These are phyloP conservation scores for Septoria linicola DNA, from an alignment of 2,329 filamentous ascomycete genomes.

Conservation along the genomic window DNA sequence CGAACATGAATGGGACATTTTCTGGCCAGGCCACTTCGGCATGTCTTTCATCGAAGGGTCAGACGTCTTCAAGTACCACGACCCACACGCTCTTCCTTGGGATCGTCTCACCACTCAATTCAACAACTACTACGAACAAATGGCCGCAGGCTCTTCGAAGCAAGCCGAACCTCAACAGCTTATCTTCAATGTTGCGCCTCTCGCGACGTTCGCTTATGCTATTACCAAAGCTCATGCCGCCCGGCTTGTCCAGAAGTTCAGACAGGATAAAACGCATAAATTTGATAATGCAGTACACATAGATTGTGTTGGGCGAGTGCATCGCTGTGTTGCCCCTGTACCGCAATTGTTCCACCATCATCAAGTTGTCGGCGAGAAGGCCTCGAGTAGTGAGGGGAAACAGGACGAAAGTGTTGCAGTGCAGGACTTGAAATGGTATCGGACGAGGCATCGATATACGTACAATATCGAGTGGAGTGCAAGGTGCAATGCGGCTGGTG, in stretches of 20 bases:
- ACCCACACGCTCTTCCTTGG: constrained; percentile 15
- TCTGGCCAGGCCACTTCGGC: constrained; percentile 39
- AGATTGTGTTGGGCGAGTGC: constrained; percentile 11
- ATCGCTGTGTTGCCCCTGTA: constrained; percentile 19
- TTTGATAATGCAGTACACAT: constrained; percentile 22
- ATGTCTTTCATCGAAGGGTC: constrained; percentile 7
- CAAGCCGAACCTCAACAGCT: constrained; percentile 9
- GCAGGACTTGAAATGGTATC: constrained; percentile 18
- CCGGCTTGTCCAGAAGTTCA: constrained; percentile 5
- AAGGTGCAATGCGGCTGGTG: constrained; percentile 13
- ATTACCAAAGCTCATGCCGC: constrained; percentile 13
- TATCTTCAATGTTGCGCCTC: constrained; percentile 14
- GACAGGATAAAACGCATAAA: background rate
- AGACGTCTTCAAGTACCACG: constrained; percentile 9
- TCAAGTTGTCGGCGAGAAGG: constrained; percentile 14
- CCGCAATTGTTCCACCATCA: constrained; percentile 23
- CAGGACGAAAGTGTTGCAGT: background rate
- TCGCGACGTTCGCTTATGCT: constrained; percentile 17
- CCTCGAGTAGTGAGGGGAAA: background rate
- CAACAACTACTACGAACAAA: constrained; percentile 22
- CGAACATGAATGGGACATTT: constrained; percentile 31
- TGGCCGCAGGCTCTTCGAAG: background rate
- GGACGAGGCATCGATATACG: constrained; percentile 17
- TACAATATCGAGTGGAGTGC: constrained; percentile 24
- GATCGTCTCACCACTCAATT: constrained; percentile 8